Percentiles rank a stretch among this genome's conserved stretches.
Evolutionary conservation across 2,329 filamentous ascomycete species (phyloP).

Genomic region (Curvularia sp.): DNA sequence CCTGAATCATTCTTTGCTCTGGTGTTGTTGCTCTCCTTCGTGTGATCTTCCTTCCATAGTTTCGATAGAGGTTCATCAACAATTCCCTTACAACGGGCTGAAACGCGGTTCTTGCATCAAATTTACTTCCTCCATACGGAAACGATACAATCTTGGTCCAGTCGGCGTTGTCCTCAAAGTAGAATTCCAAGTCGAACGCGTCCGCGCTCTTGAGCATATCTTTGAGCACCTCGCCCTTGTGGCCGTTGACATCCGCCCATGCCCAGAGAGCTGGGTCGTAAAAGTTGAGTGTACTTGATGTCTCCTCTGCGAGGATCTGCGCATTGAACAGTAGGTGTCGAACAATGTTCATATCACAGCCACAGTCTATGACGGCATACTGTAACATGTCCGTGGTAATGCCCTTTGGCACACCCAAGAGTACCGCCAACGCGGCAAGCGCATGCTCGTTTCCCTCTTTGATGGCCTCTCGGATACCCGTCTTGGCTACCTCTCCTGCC

Average conservation of each 20-base stretch:
- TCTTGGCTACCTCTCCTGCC: constrained; percentile 46
- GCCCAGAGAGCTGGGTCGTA: constrained; percentile 45
- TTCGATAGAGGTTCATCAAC: constrained; percentile 41
- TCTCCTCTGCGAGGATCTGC: constrained; percentile 36
- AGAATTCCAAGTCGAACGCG: constrained; percentile 45
- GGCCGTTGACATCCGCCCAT: constrained; percentile 43
- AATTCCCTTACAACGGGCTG: constrained; percentile 37
- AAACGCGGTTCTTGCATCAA: constrained; percentile 40
- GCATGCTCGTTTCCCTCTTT: constrained; percentile 38
- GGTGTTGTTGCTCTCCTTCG: constrained; percentile 16
- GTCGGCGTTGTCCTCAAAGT: constrained; percentile 38
- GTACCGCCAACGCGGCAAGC: constrained; percentile 44
- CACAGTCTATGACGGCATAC: constrained; percentile 41
- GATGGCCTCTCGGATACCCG: constrained; percentile 42
- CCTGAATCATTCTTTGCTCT: constrained; percentile 7
- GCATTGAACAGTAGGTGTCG: constrained; percentile 48
- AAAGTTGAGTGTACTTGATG: constrained; percentile 39
- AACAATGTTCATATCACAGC: constrained; percentile 39
- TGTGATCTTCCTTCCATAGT: constrained; percentile 46
- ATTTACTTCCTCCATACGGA: constrained; percentile 45
- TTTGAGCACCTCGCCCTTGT: constrained; percentile 39
- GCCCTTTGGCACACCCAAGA: constrained; percentile 40
- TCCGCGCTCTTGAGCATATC: constrained; percentile 43
- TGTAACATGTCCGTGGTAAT: constrained; percentile 41
- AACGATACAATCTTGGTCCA: constrained; percentile 44